Base-by-base conservation (phyloP, 2,329 filamentous ascomycete genomes). In the Colletotrichum tropicicola region DNA sequence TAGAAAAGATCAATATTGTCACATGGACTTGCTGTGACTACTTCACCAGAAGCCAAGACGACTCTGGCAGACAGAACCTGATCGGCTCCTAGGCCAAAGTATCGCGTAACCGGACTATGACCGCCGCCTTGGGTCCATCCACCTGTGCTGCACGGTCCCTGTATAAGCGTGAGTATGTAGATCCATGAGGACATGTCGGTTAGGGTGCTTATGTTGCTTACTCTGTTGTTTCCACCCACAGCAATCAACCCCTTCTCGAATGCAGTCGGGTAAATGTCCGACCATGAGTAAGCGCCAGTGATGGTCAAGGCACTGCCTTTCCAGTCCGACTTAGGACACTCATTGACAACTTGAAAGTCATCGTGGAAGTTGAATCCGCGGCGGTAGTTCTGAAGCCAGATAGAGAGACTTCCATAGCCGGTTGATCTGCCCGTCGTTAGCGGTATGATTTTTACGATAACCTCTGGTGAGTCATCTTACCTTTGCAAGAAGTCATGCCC, bases 51-150 rank as follows among this genome's bases (percentile, higher is more conserved):
- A 25, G 74, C 72, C 9, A 74, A 62, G 3, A 77, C 70, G 3
- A 77, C 71, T 1, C 59, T 71, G 12, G 74, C 74, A 9, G 70
- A 70, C n/a, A 71, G 52, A 21, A 77, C 68, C 12, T 70, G 71
- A 45, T 77, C 74, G 1, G 73, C 65, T 0, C 72, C 73, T 12
- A 77, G 67, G 15, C 73, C 75, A 8, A 82, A 82, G 5, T 69
- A 71, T 0, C 80, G 80, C 6, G 71, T 73, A 1, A 88, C 73
- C 0, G 79, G 71, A 0, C 78, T 80, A 67, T 88, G 85, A 0
- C 87, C 87, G n/a, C 84, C 86, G 3, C 85, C 85, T 70, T 84
- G 81, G 0, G 75, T 80, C 67, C 83, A 89, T 1, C 86, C 86
- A 9, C 86, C 87, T 0, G 82, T 62, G 32, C 78, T 13, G 80